Conservation (phyloP, 129 eudicot species). For the Cynara cardunculus region DNA sequence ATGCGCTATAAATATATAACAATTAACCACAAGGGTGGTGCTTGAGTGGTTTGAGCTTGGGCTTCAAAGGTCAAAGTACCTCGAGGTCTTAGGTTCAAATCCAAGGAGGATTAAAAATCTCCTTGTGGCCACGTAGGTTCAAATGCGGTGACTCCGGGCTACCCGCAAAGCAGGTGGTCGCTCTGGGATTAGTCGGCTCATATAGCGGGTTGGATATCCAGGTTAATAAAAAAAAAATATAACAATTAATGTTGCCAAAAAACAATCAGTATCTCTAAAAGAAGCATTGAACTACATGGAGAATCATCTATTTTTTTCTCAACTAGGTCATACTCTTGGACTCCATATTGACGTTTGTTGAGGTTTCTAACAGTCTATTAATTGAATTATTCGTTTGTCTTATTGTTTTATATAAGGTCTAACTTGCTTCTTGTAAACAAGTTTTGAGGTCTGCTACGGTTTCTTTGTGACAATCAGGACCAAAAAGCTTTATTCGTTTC, state of each 20-base stretch:
- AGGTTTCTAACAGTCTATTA: background rate
- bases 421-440: too few relatives aligned
- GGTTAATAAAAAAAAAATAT: too few relatives aligned
- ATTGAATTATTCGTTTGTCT: background rate
- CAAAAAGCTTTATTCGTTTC: background rate
- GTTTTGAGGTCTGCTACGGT: background rate
- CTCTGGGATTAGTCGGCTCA: too few relatives aligned
- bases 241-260: background rate
- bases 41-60: too few relatives aligned
- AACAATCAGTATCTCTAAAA: background rate
- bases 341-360: background rate
- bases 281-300: background rate
- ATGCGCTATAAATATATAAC: background rate
- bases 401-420: background rate
- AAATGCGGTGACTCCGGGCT: too few relatives aligned
- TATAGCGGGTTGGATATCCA: too few relatives aligned
- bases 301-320: background rate
- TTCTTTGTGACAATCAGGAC: conserved; percentile 4
- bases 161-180: too few relatives aligned
- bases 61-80: too few relatives aligned
- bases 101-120: too few relatives aligned
- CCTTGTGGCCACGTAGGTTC: too few relatives aligned
- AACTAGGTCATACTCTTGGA: background rate
- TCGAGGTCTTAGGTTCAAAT: too few relatives aligned
- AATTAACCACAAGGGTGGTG: too few relatives aligned